Conservation (phyloP, 2,329 filamentous ascomycete genomes). For the Penicillium sp. region DNA sequence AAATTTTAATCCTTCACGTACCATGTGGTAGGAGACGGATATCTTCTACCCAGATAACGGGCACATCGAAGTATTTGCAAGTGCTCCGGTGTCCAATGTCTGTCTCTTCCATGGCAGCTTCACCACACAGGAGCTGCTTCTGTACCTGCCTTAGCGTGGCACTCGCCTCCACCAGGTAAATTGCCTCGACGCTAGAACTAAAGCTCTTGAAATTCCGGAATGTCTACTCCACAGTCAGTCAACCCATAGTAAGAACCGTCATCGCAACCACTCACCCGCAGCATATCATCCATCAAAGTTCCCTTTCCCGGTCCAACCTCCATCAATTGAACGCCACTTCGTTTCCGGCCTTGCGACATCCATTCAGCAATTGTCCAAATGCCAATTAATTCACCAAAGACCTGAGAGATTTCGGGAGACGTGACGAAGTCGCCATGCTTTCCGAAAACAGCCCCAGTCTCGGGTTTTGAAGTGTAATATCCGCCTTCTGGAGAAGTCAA, state of each 20-base stretch:
- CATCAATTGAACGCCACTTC: constrained; percentile 77
- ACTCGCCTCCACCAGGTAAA: constrained; percentile 96
- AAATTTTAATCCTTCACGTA: constrained; percentile 36
- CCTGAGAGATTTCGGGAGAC: constrained; percentile 93
- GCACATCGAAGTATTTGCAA: constrained; percentile 70
- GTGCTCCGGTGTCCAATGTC: constrained; percentile 71
- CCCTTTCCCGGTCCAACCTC: constrained; percentile 93
- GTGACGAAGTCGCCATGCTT: constrained; percentile 92
- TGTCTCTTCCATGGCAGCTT: constrained; percentile 66
- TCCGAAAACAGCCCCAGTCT: constrained; percentile 84
- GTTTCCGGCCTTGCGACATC: constrained; percentile 81
- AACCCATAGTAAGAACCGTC: neutral
- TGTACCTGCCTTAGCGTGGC: constrained; percentile 73
- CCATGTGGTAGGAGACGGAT: constrained; percentile 76
- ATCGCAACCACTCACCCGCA: constrained; percentile 64
- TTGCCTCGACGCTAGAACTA: constrained; percentile 72
- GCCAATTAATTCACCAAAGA: constrained; percentile 92
- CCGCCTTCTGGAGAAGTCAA: constrained; percentile 86
- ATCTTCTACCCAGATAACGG: constrained; percentile 89
- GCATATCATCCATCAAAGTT: constrained; percentile 94
- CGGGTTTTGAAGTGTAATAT: constrained; percentile 80
- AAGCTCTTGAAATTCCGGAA: constrained; percentile 80
- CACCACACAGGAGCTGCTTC: constrained; percentile 76
- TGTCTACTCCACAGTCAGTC: constrained; percentile 55
- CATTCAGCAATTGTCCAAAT: constrained; percentile 97